These are phyloP conservation scores for Pholiota molesta DNA, from an alignment of 768 basidiomycete species.

Conservation along the genomic window DNA sequence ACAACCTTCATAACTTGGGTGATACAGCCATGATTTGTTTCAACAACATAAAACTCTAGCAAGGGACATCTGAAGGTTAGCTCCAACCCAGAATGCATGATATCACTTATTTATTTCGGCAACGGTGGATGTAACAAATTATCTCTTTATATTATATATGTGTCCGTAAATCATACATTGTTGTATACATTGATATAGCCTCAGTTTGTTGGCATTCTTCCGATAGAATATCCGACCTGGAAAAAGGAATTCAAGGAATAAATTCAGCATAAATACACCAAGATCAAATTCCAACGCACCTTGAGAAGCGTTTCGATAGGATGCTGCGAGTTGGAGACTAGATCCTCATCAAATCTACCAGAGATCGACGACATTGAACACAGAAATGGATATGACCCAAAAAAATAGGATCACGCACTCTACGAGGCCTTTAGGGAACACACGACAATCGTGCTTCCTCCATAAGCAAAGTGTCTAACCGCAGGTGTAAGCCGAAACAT, in stretches of 20 bases:
- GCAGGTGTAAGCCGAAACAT: constrained; percentile 12
- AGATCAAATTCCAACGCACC: constrained; percentile 30
- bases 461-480: constrained; percentile 66
- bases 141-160: neutral
- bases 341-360: constrained; percentile 60
- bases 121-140: constrained; percentile 6
- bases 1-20: constrained; percentile 6
- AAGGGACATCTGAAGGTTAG: neutral
- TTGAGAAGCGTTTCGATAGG: constrained; percentile 72
- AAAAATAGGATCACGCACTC: constrained; percentile 34
- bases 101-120: constrained; percentile 18
- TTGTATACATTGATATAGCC: neutral
- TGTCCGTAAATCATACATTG: neutral
- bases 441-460: constrained; percentile 72
- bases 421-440: constrained; percentile 58
- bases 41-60: neutral
- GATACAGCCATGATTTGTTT: neutral
- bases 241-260: neutral
- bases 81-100: neutral
- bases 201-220: neutral
- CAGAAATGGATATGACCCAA: neutral
- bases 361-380: neutral
- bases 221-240: constrained; percentile 9
- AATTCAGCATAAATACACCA: neutral
- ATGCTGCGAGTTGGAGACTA: constrained; percentile 53